phyloP scores from a whole-genome alignment of 1,139 yeast genomes.

The Pichiaceae sp. region DNA sequence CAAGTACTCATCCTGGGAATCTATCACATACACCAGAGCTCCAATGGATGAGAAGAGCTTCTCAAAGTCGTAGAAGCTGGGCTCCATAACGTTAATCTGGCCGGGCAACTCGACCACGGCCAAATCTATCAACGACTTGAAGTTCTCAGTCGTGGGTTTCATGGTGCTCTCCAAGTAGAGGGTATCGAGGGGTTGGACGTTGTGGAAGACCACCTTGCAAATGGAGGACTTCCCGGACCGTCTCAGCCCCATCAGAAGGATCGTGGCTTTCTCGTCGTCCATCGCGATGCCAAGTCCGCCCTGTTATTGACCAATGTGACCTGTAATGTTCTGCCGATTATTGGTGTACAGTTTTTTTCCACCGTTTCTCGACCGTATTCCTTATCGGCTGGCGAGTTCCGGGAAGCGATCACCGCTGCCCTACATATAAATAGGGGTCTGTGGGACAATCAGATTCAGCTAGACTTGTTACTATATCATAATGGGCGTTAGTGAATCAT shows the following conservation, averaged over 20 bases:
- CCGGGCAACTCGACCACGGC: constrained; percentile 97
- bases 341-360: no score
- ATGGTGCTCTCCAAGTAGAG: constrained; percentile 84
- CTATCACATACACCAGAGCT: constrained; percentile 91
- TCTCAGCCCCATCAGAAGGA: constrained; percentile 80
- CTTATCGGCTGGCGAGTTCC: no score
- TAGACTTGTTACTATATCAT: neutral
- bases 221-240: constrained; percentile 79
- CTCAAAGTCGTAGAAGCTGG: constrained; percentile 62
- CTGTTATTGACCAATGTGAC: no score
- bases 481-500: constrained; percentile 32
- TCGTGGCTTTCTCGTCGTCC: constrained; percentile 37
- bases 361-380: no score
- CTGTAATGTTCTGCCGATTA: no score
- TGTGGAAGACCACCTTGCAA: constrained; percentile 90
- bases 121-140: constrained; percentile 67
- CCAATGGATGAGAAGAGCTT: constrained; percentile 75
- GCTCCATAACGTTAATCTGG: constrained; percentile 82
- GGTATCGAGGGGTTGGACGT: constrained; percentile 94
- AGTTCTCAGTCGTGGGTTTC: constrained; percentile 73
- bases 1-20: constrained; percentile 89
- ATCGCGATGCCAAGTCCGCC: neutral
- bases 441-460: no score
- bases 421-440: no score
- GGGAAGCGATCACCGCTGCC: neutral